phyloP scores from a whole-genome alignment of 228 moss, liverwort and hornwort genomes.

The Sphagnum fallax region DNA sequence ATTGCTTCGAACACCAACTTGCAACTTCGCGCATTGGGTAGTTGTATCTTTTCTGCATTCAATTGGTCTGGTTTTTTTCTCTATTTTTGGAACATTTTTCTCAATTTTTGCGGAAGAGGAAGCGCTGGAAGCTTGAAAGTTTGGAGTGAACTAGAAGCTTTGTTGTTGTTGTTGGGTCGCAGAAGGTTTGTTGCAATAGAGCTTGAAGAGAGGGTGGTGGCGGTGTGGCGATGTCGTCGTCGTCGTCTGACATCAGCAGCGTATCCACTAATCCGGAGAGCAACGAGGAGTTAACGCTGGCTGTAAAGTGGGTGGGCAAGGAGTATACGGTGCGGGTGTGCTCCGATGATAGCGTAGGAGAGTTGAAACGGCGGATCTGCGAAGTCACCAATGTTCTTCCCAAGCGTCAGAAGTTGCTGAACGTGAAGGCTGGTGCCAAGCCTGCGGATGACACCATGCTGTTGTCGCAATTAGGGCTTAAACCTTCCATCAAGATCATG shows the following conservation, averaged over 20 bases:
- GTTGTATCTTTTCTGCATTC: too few species aligned
- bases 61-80: too few species aligned
- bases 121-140: too few species aligned
- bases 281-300: constrained; percentile 78
- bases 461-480: constrained; percentile 69
- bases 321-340: constrained; percentile 83
- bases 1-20: too few species aligned
- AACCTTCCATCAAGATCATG: constrained; percentile 77
- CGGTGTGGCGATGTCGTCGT: too few species aligned
- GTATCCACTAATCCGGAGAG: constrained; percentile 38
- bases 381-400: constrained; percentile 89
- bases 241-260: constrained; percentile 35
- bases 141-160: too few species aligned
- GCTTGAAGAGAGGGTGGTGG: too few species aligned
- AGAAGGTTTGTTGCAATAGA: too few species aligned
- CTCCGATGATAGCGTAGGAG: constrained; percentile 84
- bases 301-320: constrained; percentile 87
- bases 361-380: constrained; percentile 95
- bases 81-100: too few species aligned
- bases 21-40: too few species aligned
- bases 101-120: too few species aligned
- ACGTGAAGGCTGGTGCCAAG: constrained; percentile 77
- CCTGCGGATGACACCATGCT: constrained; percentile 82
- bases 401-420: constrained; percentile 93
- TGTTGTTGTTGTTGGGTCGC: too few species aligned